Evolutionary conservation across 331 rosid genomes (phyloP), one percentile per base, ranked within the genome.

Genomic region (Malus hybrid): DNA sequence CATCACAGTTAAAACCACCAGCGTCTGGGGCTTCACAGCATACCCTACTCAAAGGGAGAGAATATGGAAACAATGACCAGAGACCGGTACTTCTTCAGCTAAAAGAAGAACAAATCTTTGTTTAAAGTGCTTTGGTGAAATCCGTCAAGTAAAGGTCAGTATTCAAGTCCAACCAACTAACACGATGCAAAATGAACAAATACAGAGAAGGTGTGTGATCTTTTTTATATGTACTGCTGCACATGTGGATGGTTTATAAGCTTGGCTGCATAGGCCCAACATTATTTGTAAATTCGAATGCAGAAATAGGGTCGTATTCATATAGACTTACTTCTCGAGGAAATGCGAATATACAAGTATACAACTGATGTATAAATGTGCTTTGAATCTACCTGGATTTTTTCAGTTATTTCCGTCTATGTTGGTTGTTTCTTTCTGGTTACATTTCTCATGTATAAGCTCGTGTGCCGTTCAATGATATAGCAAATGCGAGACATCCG

Each of bases 31-130:
- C 90, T 3, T 87, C 89, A 86, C 90, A 88, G 76, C 94, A 87
- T 67, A 87, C 87, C 67, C 76, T 77, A 77, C 91, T 88, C 52
- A 83, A 79, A 73, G 92, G 83, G 50, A 82, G 82, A 84, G 88
- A 87, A 19, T 86, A 77, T 20, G 93, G 81, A 77, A 87, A 70
- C 31, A 86, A 73, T 63, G 90, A 87, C 61, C 90, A 88, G 70
- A 87, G 82, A 76, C 96, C 90, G 14, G 92, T 79, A n/a, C 86
- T 85, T 87, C 75, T 92, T 80, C 91, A 84, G 83, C 83, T 86
- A 29, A 92, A 92, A 85, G 96, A 95, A 79, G 97, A 95, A 75
- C 83, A 89, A 80, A 88, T 88, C 70, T 70, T 80, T 22, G 89
- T 87, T 69, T 84, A 74, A 82, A 71, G 56, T 70, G 71, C 73